phyloP scores from a whole-genome alignment of 495 filamentous ascomycete genomes.

The Hypomontagnella monticulosa region DNA sequence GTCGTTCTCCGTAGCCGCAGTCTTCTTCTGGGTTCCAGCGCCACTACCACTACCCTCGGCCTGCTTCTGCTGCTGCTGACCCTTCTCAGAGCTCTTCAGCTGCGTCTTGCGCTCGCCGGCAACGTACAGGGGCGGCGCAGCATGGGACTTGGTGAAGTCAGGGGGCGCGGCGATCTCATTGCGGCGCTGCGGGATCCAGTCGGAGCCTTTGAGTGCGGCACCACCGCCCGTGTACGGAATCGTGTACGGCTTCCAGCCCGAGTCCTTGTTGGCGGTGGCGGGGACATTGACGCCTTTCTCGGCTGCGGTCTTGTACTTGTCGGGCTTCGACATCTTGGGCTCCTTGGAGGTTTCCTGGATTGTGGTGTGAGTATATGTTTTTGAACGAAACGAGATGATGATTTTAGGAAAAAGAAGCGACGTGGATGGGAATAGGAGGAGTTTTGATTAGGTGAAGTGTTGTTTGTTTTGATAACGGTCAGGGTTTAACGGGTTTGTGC shows the following conservation, averaged over 20 bases:
- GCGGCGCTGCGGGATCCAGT: constrained; percentile 2
- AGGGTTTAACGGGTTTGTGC: too few relatives aligned
- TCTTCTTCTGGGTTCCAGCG: too few relatives aligned
- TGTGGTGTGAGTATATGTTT: background rate
- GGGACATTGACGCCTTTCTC: constrained; percentile 17
- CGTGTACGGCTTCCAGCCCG: constrained; percentile 34
- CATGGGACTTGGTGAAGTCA: background rate
- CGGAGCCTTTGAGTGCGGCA: background rate
- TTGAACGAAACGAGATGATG: too few relatives aligned
- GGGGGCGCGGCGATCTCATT: too few relatives aligned
- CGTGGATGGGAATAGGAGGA: too few relatives aligned
- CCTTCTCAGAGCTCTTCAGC: background rate
- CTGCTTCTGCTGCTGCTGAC: background rate
- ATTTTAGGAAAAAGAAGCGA: too few relatives aligned
- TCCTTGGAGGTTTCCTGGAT: background rate
- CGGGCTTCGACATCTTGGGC: constrained; percentile 21
- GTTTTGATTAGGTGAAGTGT: background rate
- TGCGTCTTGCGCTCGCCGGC: background rate
- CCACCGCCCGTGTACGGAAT: constrained; percentile 40
- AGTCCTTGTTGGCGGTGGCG: background rate
- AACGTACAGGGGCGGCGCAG: constrained; percentile 23
- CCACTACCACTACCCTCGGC: too few relatives aligned
- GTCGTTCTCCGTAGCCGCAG: too few relatives aligned
- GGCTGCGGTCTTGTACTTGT: constrained; percentile 17
- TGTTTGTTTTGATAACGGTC: too few relatives aligned